Evolutionary conservation across 78 protist species (phyloP), one percentile per base, ranked within the genome.

Genomic region (Dictyostelium capitatum): DNA sequence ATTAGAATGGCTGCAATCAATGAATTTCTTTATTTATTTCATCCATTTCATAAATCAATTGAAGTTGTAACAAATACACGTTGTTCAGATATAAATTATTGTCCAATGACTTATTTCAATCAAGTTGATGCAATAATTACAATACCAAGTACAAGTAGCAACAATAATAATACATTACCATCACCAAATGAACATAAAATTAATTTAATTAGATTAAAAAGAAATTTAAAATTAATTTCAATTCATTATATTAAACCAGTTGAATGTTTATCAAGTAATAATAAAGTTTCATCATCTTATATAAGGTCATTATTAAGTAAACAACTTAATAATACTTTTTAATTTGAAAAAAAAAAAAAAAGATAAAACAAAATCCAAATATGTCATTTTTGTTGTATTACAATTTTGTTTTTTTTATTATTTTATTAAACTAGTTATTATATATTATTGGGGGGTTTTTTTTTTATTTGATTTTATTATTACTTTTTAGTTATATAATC

Each of bases 401-500:
- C 67, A 57, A 57, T 57, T 57, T 57, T 57, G 23, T 19, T 57
- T n/a, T 20, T 56, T 12, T 57, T 56, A 20, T 56, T 56, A 56
- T 56, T n/a, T 56, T 56, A 19, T 56, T 56, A 56, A 19, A 56
- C 64, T 56, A 20, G 17, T 56, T 56, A n/a, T n/a, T n/a, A n/a
- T n/a, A 23, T 19, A 56, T 56, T 56, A 56, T 56, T 56, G 25
- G 62, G 0, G 25, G 3, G 9, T n/a, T 25, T 12, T 17, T 81
- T 64, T 48, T 81, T 48, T 11, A 5, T 17, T 23, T 65, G 19
- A 56, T 28, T 48, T 7, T 70, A 70, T 83, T 83, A 70, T 53
- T 69, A 83, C 53, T 82, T 28, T 20, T 83, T 83, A 14, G 81
- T 43, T 3, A 87, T 87, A 25, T 77, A 87, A 6, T 87, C 93